Evolutionary conservation across 345 rosid genomes (phyloP).

Genomic region (Bruguiera sexangula): DNA sequence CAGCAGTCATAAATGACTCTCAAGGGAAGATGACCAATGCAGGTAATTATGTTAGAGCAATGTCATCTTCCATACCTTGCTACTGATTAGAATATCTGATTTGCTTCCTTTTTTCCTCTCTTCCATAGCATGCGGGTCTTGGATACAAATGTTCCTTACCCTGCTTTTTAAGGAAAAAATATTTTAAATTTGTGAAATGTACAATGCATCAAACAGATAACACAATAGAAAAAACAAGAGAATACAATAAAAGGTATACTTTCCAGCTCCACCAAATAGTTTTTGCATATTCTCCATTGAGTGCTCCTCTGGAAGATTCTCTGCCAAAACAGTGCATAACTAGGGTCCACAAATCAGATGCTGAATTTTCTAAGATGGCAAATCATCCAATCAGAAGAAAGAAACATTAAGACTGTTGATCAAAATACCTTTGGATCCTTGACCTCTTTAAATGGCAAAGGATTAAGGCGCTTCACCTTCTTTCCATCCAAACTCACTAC

Average conservation of each 20-base stretch:
- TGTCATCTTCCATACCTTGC: slow-evolving; percentile 45
- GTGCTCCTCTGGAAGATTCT: slow-evolving; percentile 89
- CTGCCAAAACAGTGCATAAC: slow-evolving; percentile 84
- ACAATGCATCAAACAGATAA: slow-evolving; percentile 13
- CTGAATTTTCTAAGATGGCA: slow-evolving; percentile 7
- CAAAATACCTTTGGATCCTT: slow-evolving; percentile 73
- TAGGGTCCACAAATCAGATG: slow-evolving; percentile 45
- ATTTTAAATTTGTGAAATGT: slow-evolving; percentile 1
- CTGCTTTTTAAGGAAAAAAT: slow-evolving; percentile 30
- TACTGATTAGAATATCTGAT: slow-evolving; percentile 44
- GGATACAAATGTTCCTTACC: slow-evolving; percentile 49
- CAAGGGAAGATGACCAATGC: background rate
- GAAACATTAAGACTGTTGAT: slow-evolving; percentile 14
- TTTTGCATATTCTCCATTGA: slow-evolving; percentile 58
- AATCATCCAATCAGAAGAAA: background rate
- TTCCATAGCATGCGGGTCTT: slow-evolving; percentile 56
- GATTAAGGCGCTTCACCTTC: slow-evolving; percentile 72
- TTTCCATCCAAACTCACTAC: slow-evolving; percentile 72
- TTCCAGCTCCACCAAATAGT: slow-evolving; percentile 75
- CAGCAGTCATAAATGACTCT: background rate
- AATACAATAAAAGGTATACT: slow-evolving; percentile 35
- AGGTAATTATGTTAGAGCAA: background rate
- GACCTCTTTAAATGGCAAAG: slow-evolving; percentile 52
- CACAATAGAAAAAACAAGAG: slow-evolving; percentile 5
- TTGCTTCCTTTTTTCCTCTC: slow-evolving; percentile 56